Conservation (phyloP, 805 yeast genomes). For the Candida morakotiae region DNA sequence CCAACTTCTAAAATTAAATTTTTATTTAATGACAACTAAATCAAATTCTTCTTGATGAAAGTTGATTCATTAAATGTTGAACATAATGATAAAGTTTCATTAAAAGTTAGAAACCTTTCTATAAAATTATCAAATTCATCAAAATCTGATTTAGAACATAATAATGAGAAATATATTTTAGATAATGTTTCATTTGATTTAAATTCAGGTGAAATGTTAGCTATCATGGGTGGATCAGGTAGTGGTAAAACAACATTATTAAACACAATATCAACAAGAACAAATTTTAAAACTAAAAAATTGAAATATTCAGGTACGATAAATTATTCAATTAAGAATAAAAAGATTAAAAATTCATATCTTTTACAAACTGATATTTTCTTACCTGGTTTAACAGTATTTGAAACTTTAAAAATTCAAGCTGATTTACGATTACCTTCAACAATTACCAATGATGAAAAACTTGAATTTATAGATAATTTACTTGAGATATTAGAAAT, state of each 20-base stretch:
- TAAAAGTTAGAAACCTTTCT: background rate
- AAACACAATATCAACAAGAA: slow-evolving; percentile 49
- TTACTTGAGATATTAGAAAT: slow-evolving; percentile 63
- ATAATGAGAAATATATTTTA: slow-evolving; percentile 13
- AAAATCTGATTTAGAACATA: slow-evolving; percentile 9
- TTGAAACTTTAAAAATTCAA: slow-evolving; percentile 65
- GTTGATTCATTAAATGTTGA: too few relatives aligned
- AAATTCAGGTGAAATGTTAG: slow-evolving; percentile 29
- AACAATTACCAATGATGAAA: slow-evolving; percentile 37
- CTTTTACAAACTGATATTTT: slow-evolving; percentile 74
- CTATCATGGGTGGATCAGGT: slow-evolving; percentile 43
- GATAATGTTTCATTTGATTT: slow-evolving; percentile 28
- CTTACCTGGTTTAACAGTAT: slow-evolving; percentile 66
- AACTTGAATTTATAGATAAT: slow-evolving; percentile 50
- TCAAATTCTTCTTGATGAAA: too few relatives aligned
- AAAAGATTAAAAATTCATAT: slow-evolving; percentile 46
- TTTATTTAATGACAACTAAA: too few relatives aligned
- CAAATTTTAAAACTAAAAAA: slow-evolving; percentile 35
- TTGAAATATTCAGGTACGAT: slow-evolving; percentile 42
- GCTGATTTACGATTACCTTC: slow-evolving; percentile 65
- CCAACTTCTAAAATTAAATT: too few relatives aligned
- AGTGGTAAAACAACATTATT: slow-evolving; percentile 40
- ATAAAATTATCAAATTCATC: background rate
- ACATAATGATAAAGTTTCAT: too few relatives aligned
- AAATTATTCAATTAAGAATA: slow-evolving; percentile 19